Percentiles rank a stretch among this genome's conserved stretches.
Evolutionary conservation across 1,284 basidiomycete genomes (phyloP).

Genomic region (Pseudozyma hubeiensis): DNA sequence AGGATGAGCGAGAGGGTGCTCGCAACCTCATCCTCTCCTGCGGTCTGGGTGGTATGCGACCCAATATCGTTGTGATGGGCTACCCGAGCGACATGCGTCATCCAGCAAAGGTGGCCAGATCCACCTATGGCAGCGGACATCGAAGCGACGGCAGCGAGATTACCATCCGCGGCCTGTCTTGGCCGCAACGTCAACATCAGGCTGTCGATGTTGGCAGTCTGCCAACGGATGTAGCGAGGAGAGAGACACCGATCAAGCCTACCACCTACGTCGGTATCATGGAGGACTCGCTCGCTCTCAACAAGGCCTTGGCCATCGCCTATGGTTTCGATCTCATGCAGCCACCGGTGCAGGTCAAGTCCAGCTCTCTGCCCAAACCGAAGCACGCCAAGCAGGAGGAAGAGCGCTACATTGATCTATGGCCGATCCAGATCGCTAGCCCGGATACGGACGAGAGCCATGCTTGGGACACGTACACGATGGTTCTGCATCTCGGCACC

Average conservation of each 20-base stretch:
- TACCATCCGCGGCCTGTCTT: slow-evolving; percentile 53
- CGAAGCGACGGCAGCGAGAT: slow-evolving; percentile 58
- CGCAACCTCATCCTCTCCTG: slow-evolving; percentile 64
- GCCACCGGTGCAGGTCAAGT: slow-evolving; percentile 42
- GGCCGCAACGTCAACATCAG: slow-evolving; percentile 39
- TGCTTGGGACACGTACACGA: slow-evolving; percentile 68
- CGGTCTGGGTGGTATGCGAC: slow-evolving; percentile 68
- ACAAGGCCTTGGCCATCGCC: slow-evolving; percentile 66
- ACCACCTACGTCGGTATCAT: slow-evolving; percentile 67
- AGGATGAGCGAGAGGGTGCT: slow-evolving; percentile 65
- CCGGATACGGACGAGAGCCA: slow-evolving; percentile 55
- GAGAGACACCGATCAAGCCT: slow-evolving; percentile 62
- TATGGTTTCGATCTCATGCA: slow-evolving; percentile 65
- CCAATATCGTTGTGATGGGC: slow-evolving; percentile 67
- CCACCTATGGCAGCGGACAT: slow-evolving; percentile 21
- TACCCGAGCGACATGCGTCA: slow-evolving; percentile 63
- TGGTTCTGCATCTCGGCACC: slow-evolving; percentile 68
- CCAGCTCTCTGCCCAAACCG: slow-evolving; percentile 5
- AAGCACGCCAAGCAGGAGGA: slow-evolving; percentile 21
- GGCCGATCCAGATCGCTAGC: slow-evolving; percentile 67
- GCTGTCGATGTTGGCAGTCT: slow-evolving; percentile 50
- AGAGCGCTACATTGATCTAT: slow-evolving; percentile 64
- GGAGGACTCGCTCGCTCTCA: slow-evolving; percentile 67
- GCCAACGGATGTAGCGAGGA: slow-evolving; percentile 61
- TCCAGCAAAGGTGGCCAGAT: slow-evolving; percentile 41